Percentiles rank a stretch among this genome's conserved stretches.
phyloP scores from a whole-genome alignment of 768 basidiomycete species.

The Sarcomyxa edulis region DNA sequence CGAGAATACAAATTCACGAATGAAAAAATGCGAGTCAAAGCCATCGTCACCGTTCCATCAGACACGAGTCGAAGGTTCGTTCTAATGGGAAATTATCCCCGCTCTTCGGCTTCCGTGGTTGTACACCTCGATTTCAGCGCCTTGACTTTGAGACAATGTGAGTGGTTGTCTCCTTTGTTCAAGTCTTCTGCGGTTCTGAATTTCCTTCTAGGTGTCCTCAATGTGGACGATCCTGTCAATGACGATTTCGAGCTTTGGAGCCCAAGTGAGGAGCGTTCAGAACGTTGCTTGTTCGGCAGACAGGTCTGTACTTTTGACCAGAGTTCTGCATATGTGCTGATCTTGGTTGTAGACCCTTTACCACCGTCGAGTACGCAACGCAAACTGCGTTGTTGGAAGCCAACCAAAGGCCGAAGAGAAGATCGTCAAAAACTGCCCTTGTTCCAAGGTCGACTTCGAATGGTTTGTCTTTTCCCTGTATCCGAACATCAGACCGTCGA shows the following conservation, averaged over 20 bases:
- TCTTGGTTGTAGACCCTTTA: slow-evolving; percentile 65
- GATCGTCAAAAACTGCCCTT: slow-evolving; percentile 68
- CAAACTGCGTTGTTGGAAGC: slow-evolving; percentile 81
- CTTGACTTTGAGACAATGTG: slow-evolving; percentile 73
- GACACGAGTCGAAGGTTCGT: slow-evolving; percentile 93
- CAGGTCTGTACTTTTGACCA: slow-evolving; percentile 44
- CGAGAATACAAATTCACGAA: slow-evolving; percentile 78
- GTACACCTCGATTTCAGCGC: slow-evolving; percentile 88
- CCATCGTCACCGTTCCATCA: slow-evolving; percentile 82
- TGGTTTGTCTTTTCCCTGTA: slow-evolving; percentile 51
- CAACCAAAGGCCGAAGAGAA: slow-evolving; percentile 46
- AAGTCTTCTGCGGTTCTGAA: slow-evolving; percentile 5
- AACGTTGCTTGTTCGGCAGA: slow-evolving; percentile 87
- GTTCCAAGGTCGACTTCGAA: slow-evolving; percentile 79
- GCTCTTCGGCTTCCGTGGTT: slow-evolving; percentile 47
- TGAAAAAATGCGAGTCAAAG: slow-evolving; percentile 65
- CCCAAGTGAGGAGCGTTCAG: slow-evolving; percentile 83
- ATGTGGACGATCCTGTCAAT: slow-evolving; percentile 61
- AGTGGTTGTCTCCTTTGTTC: slow-evolving; percentile 19
- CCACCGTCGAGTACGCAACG: slow-evolving; percentile 76
- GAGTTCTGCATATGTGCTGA: slow-evolving; percentile 2
- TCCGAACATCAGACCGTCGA: not conserved
- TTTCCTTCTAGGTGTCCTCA: slow-evolving; percentile 53
- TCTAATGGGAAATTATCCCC: slow-evolving; percentile 62
- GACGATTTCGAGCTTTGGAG: slow-evolving; percentile 99